Conservation (phyloP, 2,329 filamentous ascomycete species). For the Setomelanomma holmii region DNA sequence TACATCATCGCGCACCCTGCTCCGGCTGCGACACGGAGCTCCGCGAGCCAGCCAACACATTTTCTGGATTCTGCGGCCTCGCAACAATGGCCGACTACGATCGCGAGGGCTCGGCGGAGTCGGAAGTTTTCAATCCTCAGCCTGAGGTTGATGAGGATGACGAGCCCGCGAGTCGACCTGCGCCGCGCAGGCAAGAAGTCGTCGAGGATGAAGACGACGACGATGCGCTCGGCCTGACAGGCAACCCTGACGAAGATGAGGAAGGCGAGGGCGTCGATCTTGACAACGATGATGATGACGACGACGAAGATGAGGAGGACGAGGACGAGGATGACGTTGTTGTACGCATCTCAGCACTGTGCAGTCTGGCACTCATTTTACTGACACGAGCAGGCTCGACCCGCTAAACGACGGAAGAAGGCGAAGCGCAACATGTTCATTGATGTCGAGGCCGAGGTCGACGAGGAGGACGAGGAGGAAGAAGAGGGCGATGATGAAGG, state of each 20-base stretch:
- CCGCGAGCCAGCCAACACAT: conserved; percentile 13
- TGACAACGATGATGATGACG: conserved; percentile 64
- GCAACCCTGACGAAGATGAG: conserved; percentile 56
- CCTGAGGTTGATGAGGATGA: conserved; percentile 73
- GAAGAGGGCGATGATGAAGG: conserved; percentile 83
- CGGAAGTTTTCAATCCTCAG: conserved; percentile 84
- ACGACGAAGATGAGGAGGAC: conserved; percentile 67
- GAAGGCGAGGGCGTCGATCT: conserved; percentile 62
- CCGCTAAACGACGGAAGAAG: conserved; percentile 79
- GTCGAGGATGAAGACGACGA: conserved; percentile 47
- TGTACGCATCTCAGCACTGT: conserved; percentile 19
- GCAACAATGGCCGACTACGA: conserved; percentile 41
- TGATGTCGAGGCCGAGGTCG: conserved; percentile 97
- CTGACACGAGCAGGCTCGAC: conserved; percentile 63
- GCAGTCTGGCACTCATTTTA: conserved; percentile 3
- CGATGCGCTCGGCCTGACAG: conserved; percentile 40
- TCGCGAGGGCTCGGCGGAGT: conserved; percentile 36
- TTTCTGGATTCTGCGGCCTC: conserved; percentile 5
- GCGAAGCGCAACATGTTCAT: conserved; percentile 85
- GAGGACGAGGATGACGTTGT: conserved; percentile 66
- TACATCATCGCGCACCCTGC: conserved; percentile 2
- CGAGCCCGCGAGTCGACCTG: conserved; percentile 22
- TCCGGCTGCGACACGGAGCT: conserved; percentile 7
- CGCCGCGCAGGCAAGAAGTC: conserved; percentile 37
- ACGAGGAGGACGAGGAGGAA: conserved; percentile 85